Evolutionary conservation across 2,329 filamentous ascomycete genomes (phyloP).

Genomic region (Zymoseptoria passerinii): DNA sequence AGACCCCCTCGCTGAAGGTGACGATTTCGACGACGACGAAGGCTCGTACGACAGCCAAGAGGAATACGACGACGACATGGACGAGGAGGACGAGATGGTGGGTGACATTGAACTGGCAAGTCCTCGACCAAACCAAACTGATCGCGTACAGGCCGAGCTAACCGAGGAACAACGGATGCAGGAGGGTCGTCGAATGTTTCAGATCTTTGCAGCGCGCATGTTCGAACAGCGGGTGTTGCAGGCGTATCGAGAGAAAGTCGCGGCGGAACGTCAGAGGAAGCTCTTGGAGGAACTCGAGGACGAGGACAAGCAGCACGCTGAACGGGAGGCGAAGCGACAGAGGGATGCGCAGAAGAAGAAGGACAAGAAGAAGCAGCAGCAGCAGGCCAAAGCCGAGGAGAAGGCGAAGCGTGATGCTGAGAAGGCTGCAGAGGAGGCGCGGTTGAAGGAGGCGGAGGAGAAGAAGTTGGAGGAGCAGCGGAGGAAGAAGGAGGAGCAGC

Average conservation of each 20-base stretch:
- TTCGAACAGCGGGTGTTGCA: constrained; percentile 95
- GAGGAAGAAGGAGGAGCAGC: constrained; percentile 77
- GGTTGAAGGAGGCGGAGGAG: constrained; percentile 65
- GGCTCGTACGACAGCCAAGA: constrained; percentile 55
- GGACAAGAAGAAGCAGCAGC: constrained; percentile 84
- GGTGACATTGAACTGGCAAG: constrained; percentile 17
- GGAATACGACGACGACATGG: constrained; percentile 52
- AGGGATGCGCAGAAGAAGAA: constrained; percentile 93
- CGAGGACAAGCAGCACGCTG: constrained; percentile 65
- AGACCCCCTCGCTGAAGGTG: constrained; percentile 63
- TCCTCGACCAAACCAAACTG: constrained; percentile 30
- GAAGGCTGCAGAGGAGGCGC: constrained; percentile 77
- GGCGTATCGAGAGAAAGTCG: constrained; percentile 96
- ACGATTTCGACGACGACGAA: constrained; percentile 72
- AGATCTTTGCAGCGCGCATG: constrained; percentile 98
- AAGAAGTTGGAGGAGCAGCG: constrained; percentile 73
- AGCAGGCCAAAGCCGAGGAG: constrained; percentile 82
- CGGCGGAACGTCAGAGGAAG: constrained; percentile 81
- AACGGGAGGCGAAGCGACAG: constrained; percentile 85
- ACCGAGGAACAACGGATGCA: constrained; percentile 99
- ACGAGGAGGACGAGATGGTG: constrained; percentile 56
- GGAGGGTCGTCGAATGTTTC: constrained; percentile 96
- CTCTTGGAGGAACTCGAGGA: constrained; percentile 86
- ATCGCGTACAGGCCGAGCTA: constrained; percentile 68
- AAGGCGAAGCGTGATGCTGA: constrained; percentile 81